These are phyloP conservation scores for Fraxinus excelsior DNA, from an alignment of 257 asterid species.

Conservation along the genomic window DNA sequence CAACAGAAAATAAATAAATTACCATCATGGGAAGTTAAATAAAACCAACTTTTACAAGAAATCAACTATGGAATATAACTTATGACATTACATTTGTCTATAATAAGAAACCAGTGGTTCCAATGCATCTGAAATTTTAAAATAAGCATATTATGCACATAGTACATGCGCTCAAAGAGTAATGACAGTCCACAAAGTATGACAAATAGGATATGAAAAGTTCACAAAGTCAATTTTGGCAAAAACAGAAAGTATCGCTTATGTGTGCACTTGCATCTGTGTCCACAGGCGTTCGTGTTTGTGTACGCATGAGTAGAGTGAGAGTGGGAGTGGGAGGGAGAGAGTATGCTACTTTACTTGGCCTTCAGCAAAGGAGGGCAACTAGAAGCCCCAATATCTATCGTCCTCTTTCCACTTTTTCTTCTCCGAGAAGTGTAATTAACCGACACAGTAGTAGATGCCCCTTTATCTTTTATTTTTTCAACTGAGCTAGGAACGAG, in stretches of 20 bases:
- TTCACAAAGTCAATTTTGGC: background rate
- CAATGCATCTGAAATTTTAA: conserved; percentile 1
- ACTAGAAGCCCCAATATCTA: conserved; percentile 45
- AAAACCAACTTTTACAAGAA: conserved; percentile 9
- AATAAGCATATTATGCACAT: conserved; percentile 16
- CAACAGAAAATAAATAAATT: background rate
- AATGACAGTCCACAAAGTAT: background rate
- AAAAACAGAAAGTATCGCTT: background rate
- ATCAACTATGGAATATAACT: background rate
- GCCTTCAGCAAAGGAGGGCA: conserved; percentile 57
- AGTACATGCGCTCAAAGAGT: conserved; percentile 2
- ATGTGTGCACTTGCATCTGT: background rate
- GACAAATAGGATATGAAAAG: conserved; percentile 6
- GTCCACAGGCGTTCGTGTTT: background rate
- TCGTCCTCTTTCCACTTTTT: conserved; percentile 36
- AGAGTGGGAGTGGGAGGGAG: conserved; percentile 23
- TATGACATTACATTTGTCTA: conserved; percentile 15
- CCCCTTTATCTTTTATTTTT: conserved; percentile 23
- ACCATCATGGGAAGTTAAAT: conserved; percentile 1
- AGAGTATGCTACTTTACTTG: conserved; percentile 32
- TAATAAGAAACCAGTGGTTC: background rate
- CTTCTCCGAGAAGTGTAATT: conserved; percentile 25
- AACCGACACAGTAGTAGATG: conserved; percentile 28
- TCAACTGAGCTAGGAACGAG: conserved; percentile 21
- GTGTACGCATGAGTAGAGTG: background rate